phyloP scores from a whole-genome alignment of 306 rosid species.

The Lathyrus oleraceus region DNA sequence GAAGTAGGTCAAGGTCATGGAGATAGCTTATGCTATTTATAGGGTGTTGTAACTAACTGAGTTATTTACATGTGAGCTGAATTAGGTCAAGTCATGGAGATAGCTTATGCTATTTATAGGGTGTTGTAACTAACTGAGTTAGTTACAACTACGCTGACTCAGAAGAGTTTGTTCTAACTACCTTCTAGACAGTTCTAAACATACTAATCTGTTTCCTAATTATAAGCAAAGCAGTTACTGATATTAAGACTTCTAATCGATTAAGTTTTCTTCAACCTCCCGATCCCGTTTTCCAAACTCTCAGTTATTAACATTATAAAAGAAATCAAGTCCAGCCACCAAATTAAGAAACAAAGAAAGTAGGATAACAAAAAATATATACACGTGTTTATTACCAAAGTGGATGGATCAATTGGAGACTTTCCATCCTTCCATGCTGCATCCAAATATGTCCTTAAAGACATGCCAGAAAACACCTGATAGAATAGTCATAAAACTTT shows the following conservation, averaged over 20 bases:
- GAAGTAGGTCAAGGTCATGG: background rate
- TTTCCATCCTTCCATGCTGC: conserved; percentile 99
- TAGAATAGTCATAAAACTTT: conserved; percentile 22
- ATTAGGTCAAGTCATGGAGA: too few relatives aligned
- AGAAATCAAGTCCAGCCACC: conserved; percentile 15
- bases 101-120: too few relatives aligned
- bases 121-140: too few relatives aligned
- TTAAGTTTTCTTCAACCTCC: background rate
- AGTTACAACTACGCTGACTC: too few relatives aligned
- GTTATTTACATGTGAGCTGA: too few relatives aligned
- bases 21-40: too few relatives aligned
- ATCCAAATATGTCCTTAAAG: conserved; percentile 89
- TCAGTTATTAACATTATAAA: background rate
- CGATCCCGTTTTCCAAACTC: background rate
- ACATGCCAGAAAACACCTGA: conserved; percentile 97
- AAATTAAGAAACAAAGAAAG: conserved; percentile 24
- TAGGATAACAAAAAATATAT: conserved; percentile 14
- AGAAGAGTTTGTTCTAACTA: too few relatives aligned
- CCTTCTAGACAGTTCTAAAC: too few relatives aligned
- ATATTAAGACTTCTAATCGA: too few relatives aligned
- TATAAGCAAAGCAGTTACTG: too few relatives aligned
- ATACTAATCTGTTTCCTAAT: too few relatives aligned
- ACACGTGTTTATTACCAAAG: conserved; percentile 56
- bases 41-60: too few relatives aligned
- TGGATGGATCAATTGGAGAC: conserved; percentile 93